These are phyloP conservation scores for Orbilia quercus DNA, from an alignment of 2,329 filamentous ascomycete species.

Conservation along the genomic window DNA sequence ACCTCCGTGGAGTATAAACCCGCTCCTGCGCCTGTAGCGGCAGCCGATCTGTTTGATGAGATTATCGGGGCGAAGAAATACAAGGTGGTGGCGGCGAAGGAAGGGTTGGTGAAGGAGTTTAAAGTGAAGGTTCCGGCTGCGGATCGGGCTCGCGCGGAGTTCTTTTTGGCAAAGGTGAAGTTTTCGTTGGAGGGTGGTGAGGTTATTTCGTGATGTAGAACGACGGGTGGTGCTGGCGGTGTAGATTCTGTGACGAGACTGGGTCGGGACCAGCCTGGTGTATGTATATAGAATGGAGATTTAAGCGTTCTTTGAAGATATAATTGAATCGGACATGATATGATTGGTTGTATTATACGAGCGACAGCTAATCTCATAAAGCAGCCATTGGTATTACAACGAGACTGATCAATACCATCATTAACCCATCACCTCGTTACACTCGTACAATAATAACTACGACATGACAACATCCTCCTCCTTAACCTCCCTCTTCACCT, in stretches of 20 bases:
- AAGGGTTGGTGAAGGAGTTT: slow-evolving; percentile 77
- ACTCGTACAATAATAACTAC: slow-evolving; percentile 6
- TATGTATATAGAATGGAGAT: background rate
- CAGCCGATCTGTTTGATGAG: slow-evolving; percentile 84
- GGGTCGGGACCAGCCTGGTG: no score
- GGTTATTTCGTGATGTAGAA: slow-evolving; percentile 69
- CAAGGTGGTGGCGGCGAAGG: slow-evolving; percentile 64
- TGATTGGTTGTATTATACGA: no score
- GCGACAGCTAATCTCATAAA: no score
- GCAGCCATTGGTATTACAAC: no score
- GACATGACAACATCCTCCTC: slow-evolving; percentile 46
- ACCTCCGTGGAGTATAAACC: slow-evolving; percentile 66
- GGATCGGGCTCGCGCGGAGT: slow-evolving; percentile 82
- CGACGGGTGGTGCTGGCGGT: no score
- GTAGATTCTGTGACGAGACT: no score
- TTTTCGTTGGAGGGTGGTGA: slow-evolving; percentile 82
- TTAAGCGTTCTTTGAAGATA: slow-evolving; percentile 12
- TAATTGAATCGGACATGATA: no score
- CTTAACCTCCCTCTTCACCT: slow-evolving; percentile 25
- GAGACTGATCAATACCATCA: no score
- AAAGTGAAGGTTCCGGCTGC: slow-evolving; percentile 80
- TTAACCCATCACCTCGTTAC: no score
- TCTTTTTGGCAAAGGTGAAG: slow-evolving; percentile 90
- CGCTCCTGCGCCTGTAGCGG: slow-evolving; percentile 62
- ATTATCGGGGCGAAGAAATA: slow-evolving; percentile 68